Percentiles rank a stretch among this genome's conserved stretches.
These are phyloP conservation scores for Cadophora sp. DNA, from an alignment of 2,329 filamentous ascomycete genomes.

Conservation along the genomic window DNA sequence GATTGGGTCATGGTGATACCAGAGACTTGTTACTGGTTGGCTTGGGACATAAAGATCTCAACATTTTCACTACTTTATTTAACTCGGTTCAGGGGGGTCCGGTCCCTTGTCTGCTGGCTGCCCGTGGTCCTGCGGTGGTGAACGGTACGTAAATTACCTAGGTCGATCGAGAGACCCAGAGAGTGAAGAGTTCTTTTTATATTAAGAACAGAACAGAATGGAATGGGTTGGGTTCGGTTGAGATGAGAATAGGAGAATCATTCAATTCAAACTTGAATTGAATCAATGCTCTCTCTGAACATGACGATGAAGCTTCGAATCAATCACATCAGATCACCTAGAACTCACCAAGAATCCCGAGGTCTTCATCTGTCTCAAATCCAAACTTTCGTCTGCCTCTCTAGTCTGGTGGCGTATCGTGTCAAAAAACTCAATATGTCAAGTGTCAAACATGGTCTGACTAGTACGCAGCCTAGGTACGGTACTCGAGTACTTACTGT, in stretches of 20 bases:
- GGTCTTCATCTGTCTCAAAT: neutral
- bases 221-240: no score
- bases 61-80: neutral
- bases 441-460: slow-evolving; percentile 6
- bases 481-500: no score
- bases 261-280: no score
- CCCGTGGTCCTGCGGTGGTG: neutral
- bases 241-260: no score
- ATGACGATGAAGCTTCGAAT: neutral
- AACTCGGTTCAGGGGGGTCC: neutral
- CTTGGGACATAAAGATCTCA: slow-evolving; percentile 13
- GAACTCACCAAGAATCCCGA: neutral
- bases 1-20: slow-evolving; percentile 1
- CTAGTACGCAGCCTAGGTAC: neutral
- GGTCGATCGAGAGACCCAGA: no score
- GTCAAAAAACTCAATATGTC: neutral
- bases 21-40: neutral
- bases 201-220: neutral
- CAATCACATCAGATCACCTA: neutral
- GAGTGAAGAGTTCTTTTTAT: neutral
- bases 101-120: neutral
- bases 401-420: neutral
- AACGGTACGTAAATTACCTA: no score
- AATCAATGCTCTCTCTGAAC: neutral
- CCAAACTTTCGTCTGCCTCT: no score